phyloP scores from a whole-genome alignment of 306 rosid genomes.

The Casuarina cunninghamiana region DNA sequence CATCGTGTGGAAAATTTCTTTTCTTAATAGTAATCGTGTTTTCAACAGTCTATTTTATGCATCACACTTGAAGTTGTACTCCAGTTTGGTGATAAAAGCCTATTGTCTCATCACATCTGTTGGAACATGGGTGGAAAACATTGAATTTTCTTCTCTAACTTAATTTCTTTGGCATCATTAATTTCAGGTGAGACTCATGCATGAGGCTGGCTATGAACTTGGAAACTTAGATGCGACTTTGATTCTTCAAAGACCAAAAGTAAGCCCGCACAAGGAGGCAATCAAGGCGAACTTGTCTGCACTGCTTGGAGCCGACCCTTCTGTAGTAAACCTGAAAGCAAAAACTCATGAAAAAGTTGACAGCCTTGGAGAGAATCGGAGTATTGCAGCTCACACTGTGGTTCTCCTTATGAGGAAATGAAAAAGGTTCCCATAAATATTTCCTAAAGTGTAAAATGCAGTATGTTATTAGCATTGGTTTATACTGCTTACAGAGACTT shows the following conservation, averaged over 20 bases:
- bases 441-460: constrained; percentile 2
- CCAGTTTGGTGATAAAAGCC: not conserved
- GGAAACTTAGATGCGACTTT: constrained; percentile 94
- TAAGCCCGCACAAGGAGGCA: constrained; percentile 92
- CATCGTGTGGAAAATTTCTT: not conserved
- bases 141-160: constrained; percentile 9
- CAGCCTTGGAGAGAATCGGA: constrained; percentile 94
- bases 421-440: not conserved
- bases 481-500: constrained; percentile 10
- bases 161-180: constrained; percentile 8
- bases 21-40: not conserved
- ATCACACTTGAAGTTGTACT: constrained; percentile 5
- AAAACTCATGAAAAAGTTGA: constrained; percentile 98
- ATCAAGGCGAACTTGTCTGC: constrained; percentile 83
- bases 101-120: constrained; percentile 7
- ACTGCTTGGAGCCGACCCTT: constrained; percentile 82
- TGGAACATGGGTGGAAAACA: constrained; percentile 11
- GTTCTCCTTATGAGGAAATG: constrained; percentile 88
- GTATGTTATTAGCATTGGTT: constrained; percentile 17
- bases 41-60: not conserved
- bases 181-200: constrained; percentile 87
- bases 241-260: constrained; percentile 93
- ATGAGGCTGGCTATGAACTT: constrained; percentile 88
- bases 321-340: constrained; percentile 88
- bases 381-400: constrained; percentile 96